Conservation (phyloP, 2,329 filamentous ascomycete species). For the Cladosporium cucumerinum region DNA sequence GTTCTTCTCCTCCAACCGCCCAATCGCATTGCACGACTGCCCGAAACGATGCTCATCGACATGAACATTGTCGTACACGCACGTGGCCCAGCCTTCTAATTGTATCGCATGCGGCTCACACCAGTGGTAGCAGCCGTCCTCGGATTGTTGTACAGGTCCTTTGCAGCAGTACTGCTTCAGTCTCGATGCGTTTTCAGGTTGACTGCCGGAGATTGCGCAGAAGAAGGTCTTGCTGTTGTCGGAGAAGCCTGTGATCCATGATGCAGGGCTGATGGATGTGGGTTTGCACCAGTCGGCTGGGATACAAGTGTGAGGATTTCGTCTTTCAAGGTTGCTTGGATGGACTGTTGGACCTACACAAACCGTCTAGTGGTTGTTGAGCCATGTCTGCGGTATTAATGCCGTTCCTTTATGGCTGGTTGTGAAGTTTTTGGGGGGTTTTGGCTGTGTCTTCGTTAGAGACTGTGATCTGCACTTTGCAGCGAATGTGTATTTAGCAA, state of each 20-base stretch:
- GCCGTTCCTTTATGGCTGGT: neutral
- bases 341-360: neutral
- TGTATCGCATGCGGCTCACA: neutral
- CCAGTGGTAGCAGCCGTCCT: constrained; percentile 1
- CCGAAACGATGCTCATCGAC: neutral
- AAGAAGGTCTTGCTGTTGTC: constrained; percentile 6
- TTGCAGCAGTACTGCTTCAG: constrained; percentile 5
- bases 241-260: constrained; percentile 12
- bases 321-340: neutral
- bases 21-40: constrained; percentile 3
- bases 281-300: constrained; percentile 7
- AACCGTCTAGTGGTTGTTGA: neutral
- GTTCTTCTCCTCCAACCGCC: constrained; percentile 2
- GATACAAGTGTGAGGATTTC: neutral
- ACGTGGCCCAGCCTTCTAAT: neutral
- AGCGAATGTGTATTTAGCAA: neutral
- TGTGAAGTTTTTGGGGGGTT: neutral
- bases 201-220: constrained; percentile 3
- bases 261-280: neutral
- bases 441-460: neutral
- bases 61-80: constrained; percentile 1
- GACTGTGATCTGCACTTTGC: neutral
- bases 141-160: neutral
- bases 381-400: neutral
- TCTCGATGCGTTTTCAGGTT: neutral